A percentile compares a stretch with the other conserved stretches of the same genome.
Evolutionary conservation across 1,284 basidiomycete genomes (phyloP).

Genomic region (Sanghuangporus sanghuang): DNA sequence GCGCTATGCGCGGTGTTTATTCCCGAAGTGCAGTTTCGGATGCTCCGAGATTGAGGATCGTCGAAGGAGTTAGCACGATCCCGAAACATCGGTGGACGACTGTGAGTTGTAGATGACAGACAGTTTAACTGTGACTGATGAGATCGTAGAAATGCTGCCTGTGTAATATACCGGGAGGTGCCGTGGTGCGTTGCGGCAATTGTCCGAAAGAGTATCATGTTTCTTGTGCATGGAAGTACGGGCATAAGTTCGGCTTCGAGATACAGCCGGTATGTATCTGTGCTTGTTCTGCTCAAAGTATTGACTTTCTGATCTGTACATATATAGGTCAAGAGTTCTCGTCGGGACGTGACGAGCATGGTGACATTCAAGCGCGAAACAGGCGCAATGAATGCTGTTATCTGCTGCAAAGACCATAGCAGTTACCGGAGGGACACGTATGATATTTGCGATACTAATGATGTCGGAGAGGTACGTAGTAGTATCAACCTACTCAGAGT

Average conservation of each 20-base stretch:
- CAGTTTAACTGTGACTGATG: background rate
- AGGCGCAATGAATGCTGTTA: slow-evolving; percentile 77
- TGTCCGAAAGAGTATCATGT: slow-evolving; percentile 81
- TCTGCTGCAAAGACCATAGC: slow-evolving; percentile 83
- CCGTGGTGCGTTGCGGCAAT: slow-evolving; percentile 79
- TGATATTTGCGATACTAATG: slow-evolving; percentile 82
- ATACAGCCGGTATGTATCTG: slow-evolving; percentile 64
- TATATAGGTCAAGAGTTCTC: slow-evolving; percentile 65
- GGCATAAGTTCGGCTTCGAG: slow-evolving; percentile 87
- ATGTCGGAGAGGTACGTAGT: slow-evolving; percentile 61
- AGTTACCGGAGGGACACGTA: slow-evolving; percentile 62
- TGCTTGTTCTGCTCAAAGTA: slow-evolving; percentile 9
- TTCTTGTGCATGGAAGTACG: slow-evolving; percentile 84
- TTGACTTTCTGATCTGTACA: background rate
- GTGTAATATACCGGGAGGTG: slow-evolving; percentile 64
- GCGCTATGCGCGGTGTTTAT: slow-evolving; percentile 86
- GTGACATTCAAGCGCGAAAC: slow-evolving; percentile 82
- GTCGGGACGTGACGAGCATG: slow-evolving; percentile 57
- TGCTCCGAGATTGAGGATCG: slow-evolving; percentile 60
- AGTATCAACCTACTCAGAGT: slow-evolving; percentile 19
- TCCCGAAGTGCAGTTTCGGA: slow-evolving; percentile 82
- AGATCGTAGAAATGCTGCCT: slow-evolving; percentile 52
- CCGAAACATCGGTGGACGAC: slow-evolving; percentile 58
- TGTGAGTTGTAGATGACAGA: slow-evolving; percentile 35
- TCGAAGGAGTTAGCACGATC: slow-evolving; percentile 85